These are phyloP conservation scores for Fusarium irregulare DNA, from an alignment of 2,329 filamentous ascomycete species.

Conservation along the genomic window DNA sequence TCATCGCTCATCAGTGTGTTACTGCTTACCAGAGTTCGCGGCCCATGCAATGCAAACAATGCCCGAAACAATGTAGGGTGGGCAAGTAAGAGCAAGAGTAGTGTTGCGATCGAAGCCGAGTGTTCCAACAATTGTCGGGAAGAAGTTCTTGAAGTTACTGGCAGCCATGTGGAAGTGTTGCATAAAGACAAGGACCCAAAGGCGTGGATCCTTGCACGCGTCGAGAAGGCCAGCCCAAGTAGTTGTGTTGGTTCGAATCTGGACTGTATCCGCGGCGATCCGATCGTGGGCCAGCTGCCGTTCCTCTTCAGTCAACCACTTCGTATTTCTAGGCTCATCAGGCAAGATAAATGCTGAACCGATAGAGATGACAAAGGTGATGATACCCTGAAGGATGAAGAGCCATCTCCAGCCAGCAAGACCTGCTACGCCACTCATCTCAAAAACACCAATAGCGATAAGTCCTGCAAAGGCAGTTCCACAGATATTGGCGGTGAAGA, in stretches of 20 bases:
- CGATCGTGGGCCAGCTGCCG: constrained; percentile 57
- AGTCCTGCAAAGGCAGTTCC: constrained; percentile 56
- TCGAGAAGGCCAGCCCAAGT: constrained; percentile 58
- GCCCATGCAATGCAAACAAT: constrained; percentile 36
- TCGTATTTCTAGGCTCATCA: constrained; percentile 53
- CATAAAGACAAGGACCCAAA: constrained; percentile 42
- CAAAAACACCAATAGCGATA: constrained; percentile 56
- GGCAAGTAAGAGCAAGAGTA: constrained; percentile 62
- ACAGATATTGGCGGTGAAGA: constrained; percentile 56
- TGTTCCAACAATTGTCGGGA: constrained; percentile 55
- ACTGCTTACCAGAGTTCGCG: constrained; percentile 14
- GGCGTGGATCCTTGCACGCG: constrained; percentile 49
- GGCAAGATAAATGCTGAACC: constrained; percentile 50
- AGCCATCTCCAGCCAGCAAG: constrained; percentile 50
- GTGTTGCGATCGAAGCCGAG: constrained; percentile 60
- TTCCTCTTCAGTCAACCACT: constrained; percentile 52
- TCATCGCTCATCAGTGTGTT: rapidly evolving
- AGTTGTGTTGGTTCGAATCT: constrained; percentile 53
- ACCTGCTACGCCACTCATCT: constrained; percentile 41
- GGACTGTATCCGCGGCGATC: constrained; percentile 47
- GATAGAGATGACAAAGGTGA: constrained; percentile 44
- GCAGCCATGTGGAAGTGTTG: constrained; percentile 35
- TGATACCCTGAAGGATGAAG: constrained; percentile 47
- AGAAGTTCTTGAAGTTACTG: constrained; percentile 48
- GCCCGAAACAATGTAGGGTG: constrained; percentile 60